Percentiles rank a stretch among this genome's conserved stretches.
phyloP scores from a whole-genome alignment of 2,329 filamentous ascomycete genomes.

The Aspergillus sojae region DNA sequence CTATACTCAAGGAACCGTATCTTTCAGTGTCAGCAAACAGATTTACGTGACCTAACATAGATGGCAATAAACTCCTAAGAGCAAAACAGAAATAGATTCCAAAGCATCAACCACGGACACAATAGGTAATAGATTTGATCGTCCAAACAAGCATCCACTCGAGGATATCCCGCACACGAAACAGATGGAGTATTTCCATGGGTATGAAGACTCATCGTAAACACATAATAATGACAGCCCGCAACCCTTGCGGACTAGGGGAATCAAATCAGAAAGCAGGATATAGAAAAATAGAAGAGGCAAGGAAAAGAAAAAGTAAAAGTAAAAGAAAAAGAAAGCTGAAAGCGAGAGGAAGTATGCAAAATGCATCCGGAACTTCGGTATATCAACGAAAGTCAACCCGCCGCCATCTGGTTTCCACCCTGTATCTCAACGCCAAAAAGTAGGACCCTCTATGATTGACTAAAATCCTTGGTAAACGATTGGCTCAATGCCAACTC shows the following conservation, averaged over 20 bases:
- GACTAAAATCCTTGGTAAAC: conserved; percentile 1
- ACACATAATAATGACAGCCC: conserved; percentile 21
- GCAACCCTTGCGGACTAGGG: conserved; percentile 7
- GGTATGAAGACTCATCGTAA: conserved; percentile 28
- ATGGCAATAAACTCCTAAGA: not conserved
- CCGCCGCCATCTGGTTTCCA: conserved; percentile 14
- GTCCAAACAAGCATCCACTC: not conserved
- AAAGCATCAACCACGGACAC: not conserved
- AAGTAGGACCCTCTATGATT: conserved; percentile 23
- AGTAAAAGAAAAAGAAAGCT: conserved; percentile 8
- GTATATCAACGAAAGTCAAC: conserved; percentile 13
- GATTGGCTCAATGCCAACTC: not conserved
- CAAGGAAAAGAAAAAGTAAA: conserved; percentile 5
- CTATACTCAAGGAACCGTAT: not conserved
- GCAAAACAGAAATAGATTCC: not conserved
- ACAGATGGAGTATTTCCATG: conserved; percentile 18
- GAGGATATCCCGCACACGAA: conserved; percentile 13
- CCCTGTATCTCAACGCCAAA: conserved; percentile 30
- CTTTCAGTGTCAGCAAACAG: not conserved
- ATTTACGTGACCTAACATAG: not conserved
- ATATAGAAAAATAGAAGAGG: conserved; percentile 8
- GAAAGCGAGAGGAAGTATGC: not conserved
- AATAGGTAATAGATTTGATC: not conserved
- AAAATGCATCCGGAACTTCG: not conserved
- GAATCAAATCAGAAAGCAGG: conserved; percentile 12